Percentiles rank a stretch among this genome's conserved stretches.
These are phyloP conservation scores for Camellia granthamiana DNA, from an alignment of 148 eudicot genomes.

Conservation along the genomic window DNA sequence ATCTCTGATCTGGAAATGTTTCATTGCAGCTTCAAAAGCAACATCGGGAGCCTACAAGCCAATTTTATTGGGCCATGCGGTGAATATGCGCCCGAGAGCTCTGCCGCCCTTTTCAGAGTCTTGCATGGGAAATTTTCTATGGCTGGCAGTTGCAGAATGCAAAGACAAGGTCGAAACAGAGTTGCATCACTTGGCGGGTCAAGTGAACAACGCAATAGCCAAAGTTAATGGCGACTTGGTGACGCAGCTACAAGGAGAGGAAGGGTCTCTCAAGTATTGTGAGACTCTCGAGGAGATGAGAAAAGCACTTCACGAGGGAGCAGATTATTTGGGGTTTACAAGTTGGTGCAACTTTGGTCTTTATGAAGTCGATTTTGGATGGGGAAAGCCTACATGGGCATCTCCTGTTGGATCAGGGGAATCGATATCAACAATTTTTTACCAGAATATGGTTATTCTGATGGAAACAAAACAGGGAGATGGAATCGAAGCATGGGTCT, in stretches of 20 bases:
- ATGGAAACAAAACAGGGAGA: neutral
- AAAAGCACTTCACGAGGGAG: neutral
- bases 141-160: neutral
- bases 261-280: neutral
- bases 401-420: slow-evolving; percentile 11
- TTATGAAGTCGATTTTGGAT: slow-evolving; percentile 37
- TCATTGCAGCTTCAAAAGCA: neutral
- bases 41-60: neutral
- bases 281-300: neutral
- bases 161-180: neutral
- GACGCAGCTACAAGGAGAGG: neutral
- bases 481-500: slow-evolving; percentile 13
- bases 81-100: neutral
- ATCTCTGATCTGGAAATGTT: neutral
- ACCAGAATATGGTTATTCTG: neutral
- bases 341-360: slow-evolving; percentile 19
- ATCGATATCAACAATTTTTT: neutral
- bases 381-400: slow-evolving; percentile 35
- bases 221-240: neutral
- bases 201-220: neutral
- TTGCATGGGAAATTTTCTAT: neutral
- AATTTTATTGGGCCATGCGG: neutral
- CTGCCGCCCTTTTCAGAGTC: neutral
- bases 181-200: neutral
- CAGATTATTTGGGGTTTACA: neutral